These are phyloP conservation scores for Suillus plorans DNA, from an alignment of 768 basidiomycete genomes.

Conservation along the genomic window DNA sequence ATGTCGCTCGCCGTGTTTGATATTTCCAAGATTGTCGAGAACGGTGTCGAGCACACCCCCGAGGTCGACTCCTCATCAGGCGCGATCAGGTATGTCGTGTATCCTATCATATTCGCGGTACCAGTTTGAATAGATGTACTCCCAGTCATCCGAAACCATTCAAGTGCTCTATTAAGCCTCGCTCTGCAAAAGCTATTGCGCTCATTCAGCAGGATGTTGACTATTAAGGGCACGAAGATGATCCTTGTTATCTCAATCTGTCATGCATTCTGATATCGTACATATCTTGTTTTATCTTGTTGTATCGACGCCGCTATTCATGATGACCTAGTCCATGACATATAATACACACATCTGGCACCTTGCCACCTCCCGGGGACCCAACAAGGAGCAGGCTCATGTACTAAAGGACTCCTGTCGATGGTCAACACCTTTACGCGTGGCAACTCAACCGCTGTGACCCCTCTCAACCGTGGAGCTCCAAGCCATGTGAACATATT, in stretches of 20 bases:
- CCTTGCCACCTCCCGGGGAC: too few species aligned
- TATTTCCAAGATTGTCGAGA: constrained; percentile 43
- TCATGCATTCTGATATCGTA: not conserved
- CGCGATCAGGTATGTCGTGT: constrained; percentile 52
- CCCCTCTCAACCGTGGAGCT: too few species aligned
- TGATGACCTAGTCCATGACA: too few species aligned
- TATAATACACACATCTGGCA: too few species aligned
- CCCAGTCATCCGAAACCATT: constrained; percentile 60
- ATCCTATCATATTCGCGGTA: not conserved
- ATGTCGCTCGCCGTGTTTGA: constrained; percentile 50
- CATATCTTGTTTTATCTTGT: not conserved
- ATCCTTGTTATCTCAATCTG: not conserved
- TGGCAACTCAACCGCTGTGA: too few species aligned
- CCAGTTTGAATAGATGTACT: constrained; percentile 4
- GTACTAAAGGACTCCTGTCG: too few species aligned
- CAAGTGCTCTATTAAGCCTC: constrained; percentile 59
- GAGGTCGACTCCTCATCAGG: constrained; percentile 57
- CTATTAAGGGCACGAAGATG: constrained; percentile 15
- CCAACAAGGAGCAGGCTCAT: too few species aligned
- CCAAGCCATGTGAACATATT: too few species aligned
- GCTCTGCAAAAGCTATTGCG: constrained; percentile 54
- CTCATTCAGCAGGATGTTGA: constrained; percentile 49
- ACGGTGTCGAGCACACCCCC: constrained; percentile 50
- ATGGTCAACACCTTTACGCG: too few species aligned
- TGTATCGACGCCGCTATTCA: too few species aligned